Base-by-base conservation (phyloP, 2,329 filamentous ascomycete species). In the Leptographium procerum region DNA sequence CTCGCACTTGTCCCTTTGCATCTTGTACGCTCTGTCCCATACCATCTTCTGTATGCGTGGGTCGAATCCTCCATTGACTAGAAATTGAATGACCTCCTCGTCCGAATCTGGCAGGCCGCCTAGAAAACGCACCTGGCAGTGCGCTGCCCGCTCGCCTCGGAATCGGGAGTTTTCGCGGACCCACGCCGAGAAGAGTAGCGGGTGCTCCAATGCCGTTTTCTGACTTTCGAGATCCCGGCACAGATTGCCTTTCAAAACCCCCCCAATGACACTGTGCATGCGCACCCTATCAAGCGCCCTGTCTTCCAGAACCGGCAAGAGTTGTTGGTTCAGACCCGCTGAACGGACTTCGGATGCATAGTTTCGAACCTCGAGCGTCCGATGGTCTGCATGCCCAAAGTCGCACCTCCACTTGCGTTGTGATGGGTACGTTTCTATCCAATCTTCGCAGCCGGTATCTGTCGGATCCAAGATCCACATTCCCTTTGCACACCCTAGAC, bases 401-500 rank as follows among this genome's bases (percentile, higher is more conserved):
- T 80, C 74, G 29, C 76, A 78, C 0, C 75, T 60, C 76, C 88
- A 90, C 64, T 92, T 92, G 1, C 77, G 70, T 60, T 92, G 89
- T 0, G 85, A 89, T 0, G 74, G 75, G 58, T 76, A 83, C 0
- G 86, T 81, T 58, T 85, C 77, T 48, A 91, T 87, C 86, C 85
- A 88, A 19, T 83, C 70, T 0, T 73, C 66, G 1, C 77, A 71
- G 1, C 71, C 70, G 0, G 69, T 69, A 29, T 80, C 76, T 0
- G 72, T 65, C 0, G 75, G 72, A 62, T 86, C 83, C 6, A 86
- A 69, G 52, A 86, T 77, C 88, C 87, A 91, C 63, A 91, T 75
- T 0, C 88, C 89, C 68, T 92, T 92, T 0, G 86, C 86, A 22
- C 85, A 82, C 11, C 83, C 86, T 40, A 91, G 79, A 0, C 89